Conservation (phyloP, 208 protist species). For the Leishmania braziliensis region DNA sequence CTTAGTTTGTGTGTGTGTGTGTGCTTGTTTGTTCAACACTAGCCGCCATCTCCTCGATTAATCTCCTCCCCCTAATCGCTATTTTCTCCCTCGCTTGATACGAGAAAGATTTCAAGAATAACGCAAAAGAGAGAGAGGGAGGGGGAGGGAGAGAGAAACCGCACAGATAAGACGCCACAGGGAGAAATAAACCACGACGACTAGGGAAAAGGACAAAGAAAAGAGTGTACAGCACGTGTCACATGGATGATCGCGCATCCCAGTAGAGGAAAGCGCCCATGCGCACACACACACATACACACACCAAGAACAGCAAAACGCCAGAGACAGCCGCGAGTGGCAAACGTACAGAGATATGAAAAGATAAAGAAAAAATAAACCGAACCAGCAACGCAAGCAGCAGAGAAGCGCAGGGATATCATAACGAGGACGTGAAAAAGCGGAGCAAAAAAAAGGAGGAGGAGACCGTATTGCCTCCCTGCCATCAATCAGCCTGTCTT, state of each 20-base stretch:
- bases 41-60: background rate
- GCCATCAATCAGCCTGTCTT: background rate
- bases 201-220: background rate
- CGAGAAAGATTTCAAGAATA: background rate
- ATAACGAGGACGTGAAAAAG: background rate
- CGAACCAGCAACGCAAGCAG: background rate
- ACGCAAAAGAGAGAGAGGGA: slow-evolving; percentile 9
- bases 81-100: background rate
- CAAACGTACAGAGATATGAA: background rate
- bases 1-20: background rate
- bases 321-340: background rate
- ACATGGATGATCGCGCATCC: background rate
- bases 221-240: background rate
- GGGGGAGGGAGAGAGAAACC: background rate
- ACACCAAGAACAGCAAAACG: background rate
- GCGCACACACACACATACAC: background rate
- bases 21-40: background rate
- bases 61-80: background rate
- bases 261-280: background rate
- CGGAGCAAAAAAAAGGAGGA: background rate
- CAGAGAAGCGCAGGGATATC: background rate
- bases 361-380: background rate
- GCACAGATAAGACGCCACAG: background rate
- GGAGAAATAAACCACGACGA: background rate
- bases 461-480: background rate